phyloP scores from a whole-genome alignment of 1,139 yeast species.

The Debaryomycetaceae sp. region DNA sequence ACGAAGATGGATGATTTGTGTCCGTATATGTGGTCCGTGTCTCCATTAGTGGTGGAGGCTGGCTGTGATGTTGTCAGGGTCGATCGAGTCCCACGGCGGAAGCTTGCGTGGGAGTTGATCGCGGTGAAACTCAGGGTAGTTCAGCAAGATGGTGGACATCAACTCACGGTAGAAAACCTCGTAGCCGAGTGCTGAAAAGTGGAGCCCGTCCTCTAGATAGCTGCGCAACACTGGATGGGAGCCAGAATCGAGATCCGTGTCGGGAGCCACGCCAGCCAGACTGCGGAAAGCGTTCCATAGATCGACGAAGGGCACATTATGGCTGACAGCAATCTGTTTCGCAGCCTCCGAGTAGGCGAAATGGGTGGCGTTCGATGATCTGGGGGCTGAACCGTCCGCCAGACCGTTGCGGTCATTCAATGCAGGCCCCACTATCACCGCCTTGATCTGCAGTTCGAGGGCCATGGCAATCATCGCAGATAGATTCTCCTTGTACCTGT shows the following conservation, averaged over 20 bases:
- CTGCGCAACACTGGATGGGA: slow-evolving; percentile 11
- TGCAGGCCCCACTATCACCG: slow-evolving; percentile 63
- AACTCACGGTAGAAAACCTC: slow-evolving; percentile 45
- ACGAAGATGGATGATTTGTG: too few species aligned
- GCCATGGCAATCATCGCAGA: slow-evolving; percentile 36
- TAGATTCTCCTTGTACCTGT: slow-evolving; percentile 47
- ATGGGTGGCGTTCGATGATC: slow-evolving; percentile 25
- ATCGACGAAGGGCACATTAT: slow-evolving; percentile 50
- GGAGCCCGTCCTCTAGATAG: slow-evolving; percentile 58
- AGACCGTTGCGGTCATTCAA: slow-evolving; percentile 26
- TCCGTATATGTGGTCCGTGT: too few species aligned
- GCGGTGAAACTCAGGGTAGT: slow-evolving; percentile 49
- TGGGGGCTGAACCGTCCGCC: slow-evolving; percentile 7
- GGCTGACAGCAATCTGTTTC: slow-evolving; percentile 39
- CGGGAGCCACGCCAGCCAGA: slow-evolving; percentile 13
- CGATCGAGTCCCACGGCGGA: slow-evolving; percentile 12
- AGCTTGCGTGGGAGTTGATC: slow-evolving; percentile 28
- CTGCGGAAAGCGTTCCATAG: slow-evolving; percentile 44
- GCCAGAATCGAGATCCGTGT: slow-evolving; percentile 10
- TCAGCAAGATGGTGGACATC: slow-evolving; percentile 27
- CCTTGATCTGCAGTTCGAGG: slow-evolving; percentile 36
- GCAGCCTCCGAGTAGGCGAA: slow-evolving; percentile 50
- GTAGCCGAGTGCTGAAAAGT: slow-evolving; percentile 62
- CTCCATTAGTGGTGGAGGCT: too few species aligned
- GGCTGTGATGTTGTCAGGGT: too few species aligned